Conservation (phyloP, 1,284 basidiomycete species). For the Papiliotrema fonsecae region DNA sequence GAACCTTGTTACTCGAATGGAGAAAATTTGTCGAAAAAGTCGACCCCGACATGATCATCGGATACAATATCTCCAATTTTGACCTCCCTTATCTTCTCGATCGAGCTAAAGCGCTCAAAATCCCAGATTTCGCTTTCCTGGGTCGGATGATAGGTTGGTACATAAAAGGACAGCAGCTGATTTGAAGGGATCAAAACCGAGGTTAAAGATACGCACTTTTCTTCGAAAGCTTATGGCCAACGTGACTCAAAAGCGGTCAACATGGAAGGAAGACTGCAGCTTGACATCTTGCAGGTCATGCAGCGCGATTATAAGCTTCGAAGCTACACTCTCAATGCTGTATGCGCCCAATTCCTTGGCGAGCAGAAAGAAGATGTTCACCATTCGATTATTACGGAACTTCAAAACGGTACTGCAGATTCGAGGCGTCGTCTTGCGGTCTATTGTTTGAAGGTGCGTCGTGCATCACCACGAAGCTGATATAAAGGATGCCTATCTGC, state of each 20-base stretch:
- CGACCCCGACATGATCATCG: constrained; percentile 89
- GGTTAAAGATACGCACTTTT: constrained; percentile 88
- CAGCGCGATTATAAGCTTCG: constrained; percentile 92
- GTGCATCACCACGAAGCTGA: constrained; percentile 2
- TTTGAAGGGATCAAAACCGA: constrained; percentile 64
- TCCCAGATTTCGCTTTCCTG: constrained; percentile 65
- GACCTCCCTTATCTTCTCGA: constrained; percentile 92
- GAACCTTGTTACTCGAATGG: constrained; percentile 69
- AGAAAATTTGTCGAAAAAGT: constrained; percentile 76
- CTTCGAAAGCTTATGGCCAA: constrained; percentile 90
- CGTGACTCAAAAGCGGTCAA: constrained; percentile 88
- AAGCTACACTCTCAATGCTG: constrained; percentile 90
- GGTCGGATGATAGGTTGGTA: constrained; percentile 69
- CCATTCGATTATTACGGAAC: constrained; percentile 90
- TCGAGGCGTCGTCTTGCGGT: constrained; percentile 83
- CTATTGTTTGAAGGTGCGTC: constrained; percentile 82
- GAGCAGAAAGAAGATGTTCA: constrained; percentile 98
- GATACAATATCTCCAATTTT: constrained; percentile 87
- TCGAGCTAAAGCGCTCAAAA: constrained; percentile 74
- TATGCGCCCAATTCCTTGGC: constrained; percentile 90
- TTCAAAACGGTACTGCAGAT: constrained; percentile 91
- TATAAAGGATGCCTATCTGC: constrained; percentile 87
- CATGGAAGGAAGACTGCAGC: constrained; percentile 83
- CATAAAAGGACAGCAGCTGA: background rate
- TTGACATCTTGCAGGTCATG: constrained; percentile 93